A percentile compares a stretch with the other conserved stretches of the same genome.
Evolutionary conservation across 1,284 basidiomycete species (phyloP).

Genomic region (Limonomyces culmigenus): DNA sequence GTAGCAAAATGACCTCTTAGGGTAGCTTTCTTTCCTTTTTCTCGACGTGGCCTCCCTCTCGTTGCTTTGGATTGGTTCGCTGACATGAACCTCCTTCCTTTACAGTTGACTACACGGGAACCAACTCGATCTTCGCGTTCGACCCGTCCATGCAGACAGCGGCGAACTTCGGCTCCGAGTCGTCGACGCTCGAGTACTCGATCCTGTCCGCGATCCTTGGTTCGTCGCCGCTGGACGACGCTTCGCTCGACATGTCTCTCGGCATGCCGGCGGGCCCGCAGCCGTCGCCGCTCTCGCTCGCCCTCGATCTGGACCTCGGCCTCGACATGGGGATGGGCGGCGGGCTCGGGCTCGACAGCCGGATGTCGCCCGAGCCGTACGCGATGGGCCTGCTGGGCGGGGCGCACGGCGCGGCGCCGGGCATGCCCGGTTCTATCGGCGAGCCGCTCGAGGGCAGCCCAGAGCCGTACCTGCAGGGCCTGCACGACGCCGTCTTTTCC

Average conservation of each 20-base stretch:
- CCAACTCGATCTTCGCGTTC: slow-evolving; percentile 42
- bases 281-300: no score
- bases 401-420: no score
- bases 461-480: background rate
- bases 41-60: no score
- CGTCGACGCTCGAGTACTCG: slow-evolving; percentile 82
- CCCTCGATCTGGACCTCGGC: slow-evolving; percentile 8
- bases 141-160: slow-evolving; percentile 43
- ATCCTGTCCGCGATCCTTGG: slow-evolving; percentile 84
- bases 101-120: no score
- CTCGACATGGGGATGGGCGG: slow-evolving; percentile 7
- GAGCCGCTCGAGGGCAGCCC: background rate
- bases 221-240: slow-evolving; percentile 46
- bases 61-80: no score
- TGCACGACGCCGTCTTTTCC: background rate
- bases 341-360: slow-evolving; percentile 5
- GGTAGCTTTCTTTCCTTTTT: no score
- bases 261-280: no score
- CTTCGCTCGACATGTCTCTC: slow-evolving; percentile 10
- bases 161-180: slow-evolving; percentile 81
- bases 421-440: no score
- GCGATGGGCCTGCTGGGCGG: slow-evolving; percentile 1
- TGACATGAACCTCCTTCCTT: no score
- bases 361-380: slow-evolving; percentile 7
- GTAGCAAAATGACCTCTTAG: no score